phyloP scores from a whole-genome alignment of 2,329 filamentous ascomycete genomes.

The Colletotrichum magnum region DNA sequence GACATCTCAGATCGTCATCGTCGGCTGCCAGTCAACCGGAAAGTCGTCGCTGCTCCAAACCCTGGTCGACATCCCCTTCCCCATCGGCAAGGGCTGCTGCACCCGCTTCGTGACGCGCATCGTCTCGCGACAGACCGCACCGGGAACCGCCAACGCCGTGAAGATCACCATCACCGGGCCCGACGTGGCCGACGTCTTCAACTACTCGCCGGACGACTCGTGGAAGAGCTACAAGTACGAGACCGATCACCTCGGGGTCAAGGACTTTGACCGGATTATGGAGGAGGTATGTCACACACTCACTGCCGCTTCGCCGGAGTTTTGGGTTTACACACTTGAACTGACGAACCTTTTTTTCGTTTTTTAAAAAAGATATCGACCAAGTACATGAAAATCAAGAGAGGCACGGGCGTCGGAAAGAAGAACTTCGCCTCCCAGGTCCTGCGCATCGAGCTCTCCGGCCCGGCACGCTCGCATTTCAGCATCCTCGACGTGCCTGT shows the following conservation, averaged over 20 bases:
- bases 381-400: constrained; percentile 49
- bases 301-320: too few species aligned
- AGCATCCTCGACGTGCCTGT: constrained; percentile 56
- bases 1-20: constrained; percentile 50
- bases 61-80: constrained; percentile 55
- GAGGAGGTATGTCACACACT: constrained; percentile 45
- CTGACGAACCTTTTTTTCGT: background rate
- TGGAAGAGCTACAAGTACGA: constrained; percentile 44
- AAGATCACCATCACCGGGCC: constrained; percentile 50
- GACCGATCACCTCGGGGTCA: constrained; percentile 45
- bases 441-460: constrained; percentile 54
- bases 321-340: too few species aligned
- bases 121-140: constrained; percentile 51
- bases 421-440: constrained; percentile 56
- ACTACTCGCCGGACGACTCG: constrained; percentile 38
- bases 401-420: constrained; percentile 41
- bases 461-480: constrained; percentile 53
- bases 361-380: constrained; percentile 44
- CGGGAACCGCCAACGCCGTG: constrained; percentile 46
- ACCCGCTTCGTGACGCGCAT: constrained; percentile 56
- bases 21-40: constrained; percentile 54
- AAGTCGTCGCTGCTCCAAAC: constrained; percentile 56
- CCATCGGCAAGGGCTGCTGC: constrained; percentile 49
- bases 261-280: constrained; percentile 49
- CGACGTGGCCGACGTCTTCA: constrained; percentile 43